These are phyloP conservation scores for Aspergillus cejpii DNA, from an alignment of 2,329 filamentous ascomycete species.

Conservation along the genomic window DNA sequence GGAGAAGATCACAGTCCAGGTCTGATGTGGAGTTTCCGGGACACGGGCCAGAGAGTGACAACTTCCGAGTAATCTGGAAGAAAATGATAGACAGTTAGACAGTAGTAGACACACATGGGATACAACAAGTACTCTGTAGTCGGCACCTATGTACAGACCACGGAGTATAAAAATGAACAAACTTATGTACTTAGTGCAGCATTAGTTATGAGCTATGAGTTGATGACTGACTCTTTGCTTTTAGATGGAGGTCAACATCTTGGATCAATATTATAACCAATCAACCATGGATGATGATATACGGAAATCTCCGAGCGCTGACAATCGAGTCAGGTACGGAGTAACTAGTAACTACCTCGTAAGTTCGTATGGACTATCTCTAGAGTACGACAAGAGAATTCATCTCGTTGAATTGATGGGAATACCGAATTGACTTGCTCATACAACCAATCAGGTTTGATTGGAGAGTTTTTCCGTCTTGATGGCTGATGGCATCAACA, in stretches of 20 bases:
- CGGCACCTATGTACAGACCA: no score
- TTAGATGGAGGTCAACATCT: no score
- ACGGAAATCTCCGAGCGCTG: neutral
- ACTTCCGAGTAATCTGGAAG: no score
- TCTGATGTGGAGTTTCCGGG: conserved; percentile 2
- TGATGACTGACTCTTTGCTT: no score
- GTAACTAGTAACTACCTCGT: neutral
- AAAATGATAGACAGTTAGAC: conserved; percentile 8
- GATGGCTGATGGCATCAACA: neutral
- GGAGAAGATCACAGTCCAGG: conserved; percentile 6
- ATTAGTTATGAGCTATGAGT: no score
- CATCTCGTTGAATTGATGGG: neutral
- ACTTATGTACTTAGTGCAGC: no score
- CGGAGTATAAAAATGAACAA: neutral
- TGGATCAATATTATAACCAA: neutral
- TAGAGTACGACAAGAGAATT: neutral
- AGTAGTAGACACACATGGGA: no score
- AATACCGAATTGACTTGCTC: neutral
- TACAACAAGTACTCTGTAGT: no score
- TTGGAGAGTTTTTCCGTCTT: neutral
- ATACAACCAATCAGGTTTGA: neutral
- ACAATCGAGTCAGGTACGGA: neutral
- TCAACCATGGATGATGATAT: neutral
- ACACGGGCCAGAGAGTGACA: conserved; percentile 16
- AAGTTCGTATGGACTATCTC: no score